Conservation (phyloP, 495 filamentous ascomycete species). For the Lasiosphaeriaceae sp. region DNA sequence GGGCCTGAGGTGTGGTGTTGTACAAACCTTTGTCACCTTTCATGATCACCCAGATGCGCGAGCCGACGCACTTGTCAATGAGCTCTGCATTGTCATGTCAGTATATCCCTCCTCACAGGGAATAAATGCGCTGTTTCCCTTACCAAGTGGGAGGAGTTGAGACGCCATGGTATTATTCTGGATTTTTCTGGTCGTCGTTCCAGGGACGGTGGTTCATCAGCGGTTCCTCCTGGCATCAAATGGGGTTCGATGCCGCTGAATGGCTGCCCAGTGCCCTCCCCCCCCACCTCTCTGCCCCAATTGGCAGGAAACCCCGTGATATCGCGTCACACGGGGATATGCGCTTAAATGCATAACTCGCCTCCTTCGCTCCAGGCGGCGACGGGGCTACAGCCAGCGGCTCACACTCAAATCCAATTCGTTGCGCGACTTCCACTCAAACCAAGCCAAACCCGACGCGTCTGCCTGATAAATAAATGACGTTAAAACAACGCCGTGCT, state of each 20-base stretch:
- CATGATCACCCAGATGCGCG: slow-evolving; percentile 98
- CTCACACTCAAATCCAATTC: no score
- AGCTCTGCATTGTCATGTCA: slow-evolving; percentile 57
- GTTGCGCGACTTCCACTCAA: background rate
- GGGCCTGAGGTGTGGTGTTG: background rate
- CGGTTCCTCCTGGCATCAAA: no score
- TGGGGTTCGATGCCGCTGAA: no score
- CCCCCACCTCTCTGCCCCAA: no score
- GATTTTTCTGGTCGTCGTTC: background rate
- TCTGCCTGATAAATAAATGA: no score
- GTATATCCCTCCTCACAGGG: background rate
- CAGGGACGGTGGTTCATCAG: no score
- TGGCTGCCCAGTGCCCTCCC: no score
- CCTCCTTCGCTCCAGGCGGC: background rate
- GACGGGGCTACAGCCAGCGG: background rate
- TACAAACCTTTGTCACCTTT: slow-evolving; percentile 87
- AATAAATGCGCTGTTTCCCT: background rate
- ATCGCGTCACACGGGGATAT: background rate
- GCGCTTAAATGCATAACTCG: background rate
- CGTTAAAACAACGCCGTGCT: no score
- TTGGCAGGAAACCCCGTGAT: background rate
- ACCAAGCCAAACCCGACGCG: slow-evolving; percentile 2
- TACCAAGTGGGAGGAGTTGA: slow-evolving; percentile 76
- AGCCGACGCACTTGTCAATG: slow-evolving; percentile 98
- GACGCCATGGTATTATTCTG: slow-evolving; percentile 57